These are phyloP conservation scores for Emericellopsis atlantica DNA, from an alignment of 2,329 filamentous ascomycete species.

Conservation along the genomic window DNA sequence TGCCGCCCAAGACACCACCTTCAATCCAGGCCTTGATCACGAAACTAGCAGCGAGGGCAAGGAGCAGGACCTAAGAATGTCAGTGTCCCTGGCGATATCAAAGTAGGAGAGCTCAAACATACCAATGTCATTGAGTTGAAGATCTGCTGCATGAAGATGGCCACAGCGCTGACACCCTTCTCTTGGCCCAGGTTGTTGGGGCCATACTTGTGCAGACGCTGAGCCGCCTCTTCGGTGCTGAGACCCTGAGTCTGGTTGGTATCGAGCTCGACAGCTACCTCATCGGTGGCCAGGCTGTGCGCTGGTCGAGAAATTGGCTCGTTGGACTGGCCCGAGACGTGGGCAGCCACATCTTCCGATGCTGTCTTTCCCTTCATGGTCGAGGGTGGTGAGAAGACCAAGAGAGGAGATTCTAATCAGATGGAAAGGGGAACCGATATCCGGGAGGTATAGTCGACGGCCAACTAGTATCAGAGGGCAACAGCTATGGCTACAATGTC, in stretches of 20 bases:
- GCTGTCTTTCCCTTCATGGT: not conserved
- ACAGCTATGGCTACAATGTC: too few species aligned
- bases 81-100: not conserved
- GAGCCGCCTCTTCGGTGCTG: slow-evolving; percentile 32
- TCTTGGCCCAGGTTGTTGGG: slow-evolving; percentile 39
- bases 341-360: not conserved
- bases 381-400: not conserved
- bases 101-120: not conserved
- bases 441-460: too few species aligned
- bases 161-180: slow-evolving; percentile 37
- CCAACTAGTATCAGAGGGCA: too few species aligned
- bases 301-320: slow-evolving; percentile 38
- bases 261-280: slow-evolving; percentile 38
- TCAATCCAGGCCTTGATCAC: slow-evolving; percentile 39
- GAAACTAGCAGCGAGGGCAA: slow-evolving; percentile 43
- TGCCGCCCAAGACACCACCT: slow-evolving; percentile 33
- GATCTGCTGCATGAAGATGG: slow-evolving; percentile 44
- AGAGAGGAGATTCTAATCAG: not conserved
- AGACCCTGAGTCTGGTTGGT: slow-evolving; percentile 42
- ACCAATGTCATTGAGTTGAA: slow-evolving; percentile 46
- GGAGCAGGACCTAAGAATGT: slow-evolving; percentile 30
- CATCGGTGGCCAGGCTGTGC: slow-evolving; percentile 36
- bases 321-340: slow-evolving; percentile 9
- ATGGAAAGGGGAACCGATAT: too few species aligned
- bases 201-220: slow-evolving; percentile 40